Evolutionary conservation across 805 yeast species (phyloP).

Genomic region (Zygoascus ofunaensis): DNA sequence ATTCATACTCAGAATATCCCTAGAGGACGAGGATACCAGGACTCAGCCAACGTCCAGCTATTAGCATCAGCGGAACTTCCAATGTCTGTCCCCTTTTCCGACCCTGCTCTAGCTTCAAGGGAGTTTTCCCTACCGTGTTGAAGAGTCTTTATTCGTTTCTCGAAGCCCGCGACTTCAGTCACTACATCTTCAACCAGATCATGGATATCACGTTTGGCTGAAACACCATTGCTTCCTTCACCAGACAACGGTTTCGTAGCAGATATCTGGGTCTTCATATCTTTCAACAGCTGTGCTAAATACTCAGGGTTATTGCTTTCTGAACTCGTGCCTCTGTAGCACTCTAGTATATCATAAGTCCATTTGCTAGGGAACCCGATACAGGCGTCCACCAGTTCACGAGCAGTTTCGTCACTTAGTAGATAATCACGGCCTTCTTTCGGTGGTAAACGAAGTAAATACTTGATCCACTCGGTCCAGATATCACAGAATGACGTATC

Average conservation of each 20-base stretch:
- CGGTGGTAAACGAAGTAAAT: slow-evolving; percentile 1
- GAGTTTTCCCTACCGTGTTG: neutral
- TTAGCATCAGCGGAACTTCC: too few relatives aligned
- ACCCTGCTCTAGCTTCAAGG: neutral
- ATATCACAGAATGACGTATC: neutral
- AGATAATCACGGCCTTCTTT: slow-evolving; percentile 1
- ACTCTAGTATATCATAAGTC: slow-evolving; percentile 3
- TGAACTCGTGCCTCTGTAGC: neutral
- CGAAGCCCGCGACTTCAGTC: slow-evolving; percentile 9
- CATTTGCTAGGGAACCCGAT: slow-evolving; percentile 4
- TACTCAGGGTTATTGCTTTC: neutral
- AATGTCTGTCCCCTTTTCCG: neutral
- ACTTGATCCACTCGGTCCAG: slow-evolving; percentile 8
- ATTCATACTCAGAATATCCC: slow-evolving; percentile 16
- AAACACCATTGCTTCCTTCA: neutral
- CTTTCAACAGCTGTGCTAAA: neutral
- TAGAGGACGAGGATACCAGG: slow-evolving; percentile 17
- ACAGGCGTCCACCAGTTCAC: slow-evolving; percentile 2
- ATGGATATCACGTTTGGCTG: neutral
- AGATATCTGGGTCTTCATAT: slow-evolving; percentile 6
- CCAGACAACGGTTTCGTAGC: neutral
- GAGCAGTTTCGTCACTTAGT: slow-evolving; percentile 2
- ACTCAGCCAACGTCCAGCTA: slow-evolving; percentile 9
- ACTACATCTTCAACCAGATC: slow-evolving; percentile 4
- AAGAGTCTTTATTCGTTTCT: slow-evolving; percentile 8